Evolutionary conservation across 345 rosid species (phyloP), one percentile per base, ranked within the genome.

Genomic region (Heritiera littoralis): DNA sequence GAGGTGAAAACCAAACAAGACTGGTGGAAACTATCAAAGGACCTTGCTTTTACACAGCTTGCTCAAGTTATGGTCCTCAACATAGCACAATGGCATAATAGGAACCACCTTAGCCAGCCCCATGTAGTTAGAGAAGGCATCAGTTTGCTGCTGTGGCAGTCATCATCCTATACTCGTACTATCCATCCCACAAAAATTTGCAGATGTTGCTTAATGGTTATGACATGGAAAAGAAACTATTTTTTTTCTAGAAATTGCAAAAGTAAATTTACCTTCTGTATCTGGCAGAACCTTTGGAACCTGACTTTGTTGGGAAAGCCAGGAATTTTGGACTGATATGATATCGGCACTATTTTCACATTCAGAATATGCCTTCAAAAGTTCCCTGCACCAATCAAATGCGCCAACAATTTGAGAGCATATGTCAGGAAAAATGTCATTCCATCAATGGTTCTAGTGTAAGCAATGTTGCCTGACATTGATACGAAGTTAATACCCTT

Each of bases 261-360:
- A 41, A 28, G 20, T 54, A 38, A 9, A 54, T 18, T 68, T 81
- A 93, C 99, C 91, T 81, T 87, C 80, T 74, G 49, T 74, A 3
- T 77, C 81, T 0, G 83, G 66, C 43, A 83, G 86, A 81, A 82
- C 84, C 82, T 90, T 89, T 1, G 91, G 87, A 84, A 92, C 82
- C 64, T 81, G 86, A 1, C 81, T 88, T 86, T 92, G 94, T 83
- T 90, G 89, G 30, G 94, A 83, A 84, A 97, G 95, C 99, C 98
- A 97, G 41, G 89, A 83, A 80, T 92, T 94, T 87, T 97, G 99
- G 64, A 87, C 89, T 10, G 92, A 85, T 74, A 96, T 93, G 3
- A 97, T 89, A 59, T 90, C 94, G 61, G 92, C 89, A 77, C 98
- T 90, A 14, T 85, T 92, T 88, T 85, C 84, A 75, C 97, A 97